Evolutionary conservation across 2,329 filamentous ascomycete species (phyloP), one percentile per base, ranked within the genome.

Genomic region (Emergomyces pasteurianus): DNA sequence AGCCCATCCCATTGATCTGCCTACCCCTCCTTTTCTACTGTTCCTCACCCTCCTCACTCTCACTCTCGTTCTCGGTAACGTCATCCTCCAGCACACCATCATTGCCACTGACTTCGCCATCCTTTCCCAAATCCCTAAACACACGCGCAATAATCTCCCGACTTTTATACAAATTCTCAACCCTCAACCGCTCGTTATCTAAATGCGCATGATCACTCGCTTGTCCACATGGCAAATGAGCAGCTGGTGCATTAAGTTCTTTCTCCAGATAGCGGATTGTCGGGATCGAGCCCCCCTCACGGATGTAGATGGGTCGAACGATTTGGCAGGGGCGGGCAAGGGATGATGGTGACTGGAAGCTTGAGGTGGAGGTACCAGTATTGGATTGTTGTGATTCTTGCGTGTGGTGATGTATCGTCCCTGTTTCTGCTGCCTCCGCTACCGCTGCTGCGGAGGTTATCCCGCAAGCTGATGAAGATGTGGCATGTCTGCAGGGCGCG

Each of bases 261-360:
- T 96, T 96, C 73, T 97, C 92, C 43, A 97, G 72, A 70, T 97
- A 97, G 6, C 94, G 80, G 61, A 97, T 97, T 0, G 90, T 90
- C 0, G 94, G 94, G 66, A 99, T 99, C 0, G 89, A 95, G 5
- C 94, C 94, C 14, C 94, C 94, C 75, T 99, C 94, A 10, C 94
- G 84, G 66, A 99, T 99, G 72, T 95, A 97, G 3, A 99, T 79
- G 0, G 92, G 92, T 59, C 70, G 68, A 12, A 72, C 64, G 21
- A 60, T 55, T 52, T 57, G 42, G 40, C 42, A 59, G 10, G 56
- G 38, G 18, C 49, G 59, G 34, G 53, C 38, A 2, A 28, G 23
- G 23, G 57, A 42, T 52, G 46, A 21, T 12, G 46, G 40, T 3
- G 38, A 4, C 23, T 58, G 56, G 12, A 56, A 61, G 36, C 47